Evolutionary conservation across 73 alveolate species (phyloP).

Genomic region (Paramecium biaurelia): DNA sequence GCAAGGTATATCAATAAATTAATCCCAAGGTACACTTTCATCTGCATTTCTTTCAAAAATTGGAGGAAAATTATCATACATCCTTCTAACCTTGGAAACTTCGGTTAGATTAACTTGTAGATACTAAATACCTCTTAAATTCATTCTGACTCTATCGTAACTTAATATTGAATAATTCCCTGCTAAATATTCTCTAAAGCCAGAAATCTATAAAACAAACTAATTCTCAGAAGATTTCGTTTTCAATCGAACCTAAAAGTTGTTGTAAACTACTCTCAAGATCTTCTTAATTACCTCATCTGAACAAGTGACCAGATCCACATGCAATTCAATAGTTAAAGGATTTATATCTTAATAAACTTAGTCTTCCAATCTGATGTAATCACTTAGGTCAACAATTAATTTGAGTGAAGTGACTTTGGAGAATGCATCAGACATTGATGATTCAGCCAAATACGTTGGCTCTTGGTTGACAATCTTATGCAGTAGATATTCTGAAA

Average conservation of each 20-base stretch:
- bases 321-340: slow-evolving; percentile 57
- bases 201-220: slow-evolving; percentile 79
- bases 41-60: slow-evolving; percentile 31
- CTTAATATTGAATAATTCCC: slow-evolving; percentile 84
- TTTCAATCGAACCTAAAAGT: slow-evolving; percentile 22
- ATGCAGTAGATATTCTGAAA: slow-evolving; percentile 59
- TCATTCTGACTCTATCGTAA: slow-evolving; percentile 85
- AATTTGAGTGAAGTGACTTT: slow-evolving; percentile 63
- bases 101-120: slow-evolving; percentile 56
- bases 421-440: slow-evolving; percentile 84
- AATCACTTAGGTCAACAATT: slow-evolving; percentile 68
- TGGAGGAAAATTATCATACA: slow-evolving; percentile 55
- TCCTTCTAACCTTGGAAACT: background rate
- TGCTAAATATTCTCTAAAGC: slow-evolving; percentile 83
- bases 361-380: slow-evolving; percentile 45
- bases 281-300: slow-evolving; percentile 82
- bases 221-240: slow-evolving; percentile 58
- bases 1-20: background rate
- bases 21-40: slow-evolving; percentile 27
- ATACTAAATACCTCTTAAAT: slow-evolving; percentile 73
- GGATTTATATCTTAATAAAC: slow-evolving; percentile 21
- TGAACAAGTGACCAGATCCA: slow-evolving; percentile 75
- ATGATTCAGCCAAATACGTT: slow-evolving; percentile 67
- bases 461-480: slow-evolving; percentile 59
- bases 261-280: slow-evolving; percentile 62